Conservation (phyloP, 345 rosid species). For the Citrus hindsii region DNA sequence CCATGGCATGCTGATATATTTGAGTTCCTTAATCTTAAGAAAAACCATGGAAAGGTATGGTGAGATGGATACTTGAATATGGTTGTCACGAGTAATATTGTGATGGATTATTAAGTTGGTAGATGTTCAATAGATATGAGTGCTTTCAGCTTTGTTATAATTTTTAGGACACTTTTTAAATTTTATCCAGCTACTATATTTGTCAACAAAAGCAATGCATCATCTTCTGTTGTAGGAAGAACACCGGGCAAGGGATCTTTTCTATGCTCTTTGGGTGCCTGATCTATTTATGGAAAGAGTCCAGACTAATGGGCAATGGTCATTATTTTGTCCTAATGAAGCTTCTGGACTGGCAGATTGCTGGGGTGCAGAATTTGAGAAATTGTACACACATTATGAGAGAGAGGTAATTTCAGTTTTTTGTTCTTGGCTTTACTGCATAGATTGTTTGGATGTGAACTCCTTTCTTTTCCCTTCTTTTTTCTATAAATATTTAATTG, state of each 20-base stretch:
- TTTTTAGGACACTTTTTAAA: background rate
- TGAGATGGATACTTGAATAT: background rate
- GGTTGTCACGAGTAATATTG: background rate
- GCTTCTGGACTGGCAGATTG: conserved; percentile 83
- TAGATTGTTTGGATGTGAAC: background rate
- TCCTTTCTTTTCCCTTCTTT: background rate
- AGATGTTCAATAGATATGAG: background rate
- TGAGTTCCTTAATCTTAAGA: conserved; percentile 70
- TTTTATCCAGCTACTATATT: background rate
- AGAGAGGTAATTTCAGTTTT: conserved; percentile 36
- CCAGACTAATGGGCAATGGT: conserved; percentile 65
- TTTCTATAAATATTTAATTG: background rate
- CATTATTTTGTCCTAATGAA: conserved; percentile 82
- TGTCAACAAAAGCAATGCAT: background rate
- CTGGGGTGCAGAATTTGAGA: conserved; percentile 82
- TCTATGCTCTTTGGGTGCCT: conserved; percentile 86
- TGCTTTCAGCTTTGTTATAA: background rate
- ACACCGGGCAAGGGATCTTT: conserved; percentile 77
- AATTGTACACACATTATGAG: conserved; percentile 57
- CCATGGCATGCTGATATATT: conserved; percentile 84
- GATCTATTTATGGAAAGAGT: conserved; percentile 94
- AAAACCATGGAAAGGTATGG: conserved; percentile 72
- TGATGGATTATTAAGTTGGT: background rate
- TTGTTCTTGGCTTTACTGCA: background rate
- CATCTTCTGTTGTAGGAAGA: conserved; percentile 50